These are phyloP conservation scores for Nitzschia inconspicua DNA, from an alignment of 108 stramenopile species.

Conservation along the genomic window DNA sequence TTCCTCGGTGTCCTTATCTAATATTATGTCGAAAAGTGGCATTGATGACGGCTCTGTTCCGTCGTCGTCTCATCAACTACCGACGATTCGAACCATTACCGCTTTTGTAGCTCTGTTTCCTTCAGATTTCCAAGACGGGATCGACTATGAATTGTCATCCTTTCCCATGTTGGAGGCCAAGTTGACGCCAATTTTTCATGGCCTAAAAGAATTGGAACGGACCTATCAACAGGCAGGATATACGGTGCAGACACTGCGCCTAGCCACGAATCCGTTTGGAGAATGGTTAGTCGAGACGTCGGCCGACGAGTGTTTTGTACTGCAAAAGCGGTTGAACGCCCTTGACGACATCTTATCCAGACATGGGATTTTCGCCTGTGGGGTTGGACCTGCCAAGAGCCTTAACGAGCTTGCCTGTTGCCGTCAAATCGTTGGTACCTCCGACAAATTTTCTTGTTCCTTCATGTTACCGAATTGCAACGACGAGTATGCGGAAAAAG, in stretches of 20 bases:
- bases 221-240: slow-evolving; percentile 43
- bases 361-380: slow-evolving; percentile 58
- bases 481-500: slow-evolving; percentile 36
- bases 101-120: slow-evolving; percentile 35
- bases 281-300: slow-evolving; percentile 57
- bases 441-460: slow-evolving; percentile 60
- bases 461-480: slow-evolving; percentile 37
- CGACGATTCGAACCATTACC: slow-evolving; percentile 48
- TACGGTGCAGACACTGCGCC: slow-evolving; percentile 73
- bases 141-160: not conserved
- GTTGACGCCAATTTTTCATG: not conserved
- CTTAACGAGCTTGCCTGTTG: slow-evolving; percentile 27
- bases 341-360: slow-evolving; percentile 37
- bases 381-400: slow-evolving; percentile 62
- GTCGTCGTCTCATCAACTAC: too few species aligned
- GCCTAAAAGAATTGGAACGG: slow-evolving; percentile 3
- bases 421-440: slow-evolving; percentile 32
- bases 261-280: slow-evolving; percentile 86
- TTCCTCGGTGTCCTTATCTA: too few species aligned
- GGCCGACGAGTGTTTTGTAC: slow-evolving; percentile 2
- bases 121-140: slow-evolving; percentile 23
- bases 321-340: slow-evolving; percentile 21
- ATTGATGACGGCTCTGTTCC: not conserved
- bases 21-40: not conserved
- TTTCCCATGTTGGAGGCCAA: slow-evolving; percentile 2